These are phyloP conservation scores for Ceratonia siliqua DNA, from an alignment of 306 rosid genomes.

Conservation along the genomic window DNA sequence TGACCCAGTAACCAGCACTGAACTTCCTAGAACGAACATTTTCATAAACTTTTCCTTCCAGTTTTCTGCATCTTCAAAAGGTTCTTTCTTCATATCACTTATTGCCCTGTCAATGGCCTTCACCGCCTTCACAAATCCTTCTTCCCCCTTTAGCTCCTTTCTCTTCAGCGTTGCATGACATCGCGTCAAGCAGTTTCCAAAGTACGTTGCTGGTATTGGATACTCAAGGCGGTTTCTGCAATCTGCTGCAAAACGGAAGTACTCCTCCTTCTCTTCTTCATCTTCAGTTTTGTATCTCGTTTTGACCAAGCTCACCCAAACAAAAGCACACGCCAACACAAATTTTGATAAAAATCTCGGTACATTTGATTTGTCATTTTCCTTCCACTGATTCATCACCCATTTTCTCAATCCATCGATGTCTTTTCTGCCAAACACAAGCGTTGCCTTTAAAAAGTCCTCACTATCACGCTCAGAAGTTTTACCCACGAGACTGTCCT, in stretches of 20 bases:
- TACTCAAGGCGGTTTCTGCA: conserved; percentile 38
- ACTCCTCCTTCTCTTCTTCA: background rate
- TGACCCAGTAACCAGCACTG: conserved; percentile 25
- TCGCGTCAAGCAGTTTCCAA: conserved; percentile 42
- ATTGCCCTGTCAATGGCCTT: conserved; percentile 25
- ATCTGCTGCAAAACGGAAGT: conserved; percentile 33
- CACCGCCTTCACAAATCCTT: conserved; percentile 36
- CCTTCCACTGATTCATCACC: background rate
- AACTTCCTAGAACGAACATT: background rate
- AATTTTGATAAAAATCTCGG: conserved; percentile 29
- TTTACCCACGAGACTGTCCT: conserved; percentile 8
- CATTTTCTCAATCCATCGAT: conserved; percentile 24
- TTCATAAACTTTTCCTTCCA: background rate
- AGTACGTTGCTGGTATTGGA: conserved; percentile 32
- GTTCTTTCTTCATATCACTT: background rate
- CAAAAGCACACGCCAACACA: conserved; percentile 38
- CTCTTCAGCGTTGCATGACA: conserved; percentile 32
- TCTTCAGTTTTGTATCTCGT: conserved; percentile 1
- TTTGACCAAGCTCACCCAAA: conserved; percentile 34
- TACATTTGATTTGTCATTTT: background rate
- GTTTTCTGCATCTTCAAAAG: background rate
- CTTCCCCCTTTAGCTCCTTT: conserved; percentile 33
- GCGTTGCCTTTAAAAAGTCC: conserved; percentile 24
- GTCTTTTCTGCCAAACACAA: conserved; percentile 31
- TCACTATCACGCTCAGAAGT: background rate